Percentiles rank a stretch among this genome's conserved stretches.
phyloP scores from a whole-genome alignment of 1,284 basidiomycete species.

The Irpex rosettiformis region DNA sequence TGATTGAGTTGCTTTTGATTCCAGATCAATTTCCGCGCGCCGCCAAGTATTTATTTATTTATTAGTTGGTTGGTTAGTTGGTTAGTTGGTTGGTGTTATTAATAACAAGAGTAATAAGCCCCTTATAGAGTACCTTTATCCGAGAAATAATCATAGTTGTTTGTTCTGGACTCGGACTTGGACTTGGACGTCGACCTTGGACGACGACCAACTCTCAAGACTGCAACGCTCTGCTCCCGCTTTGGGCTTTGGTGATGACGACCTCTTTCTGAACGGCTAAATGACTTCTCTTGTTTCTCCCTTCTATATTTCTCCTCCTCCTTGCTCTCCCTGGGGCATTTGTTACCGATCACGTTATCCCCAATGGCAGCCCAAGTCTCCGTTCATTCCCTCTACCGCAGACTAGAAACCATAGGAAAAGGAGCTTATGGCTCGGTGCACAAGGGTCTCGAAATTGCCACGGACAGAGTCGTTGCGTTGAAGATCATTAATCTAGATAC shows the following conservation, averaged over 20 bases:
- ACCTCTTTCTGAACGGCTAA: neutral
- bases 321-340: neutral
- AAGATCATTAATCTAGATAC: constrained; percentile 99
- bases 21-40: neutral
- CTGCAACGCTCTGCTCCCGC: neutral
- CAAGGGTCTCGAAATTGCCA: constrained; percentile 82
- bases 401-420: constrained; percentile 74
- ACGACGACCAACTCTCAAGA: neutral
- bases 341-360: neutral
- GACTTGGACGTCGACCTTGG: no score
- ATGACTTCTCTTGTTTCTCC: neutral
- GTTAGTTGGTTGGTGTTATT: no score
- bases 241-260: constrained; percentile 3
- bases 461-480: constrained; percentile 87
- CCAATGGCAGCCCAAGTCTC: constrained; percentile 25
- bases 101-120: no score
- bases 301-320: neutral
- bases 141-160: neutral
- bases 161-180: no score
- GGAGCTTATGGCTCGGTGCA: constrained; percentile 97
- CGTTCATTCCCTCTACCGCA: constrained; percentile 44
- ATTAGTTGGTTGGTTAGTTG: neutral
- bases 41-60: neutral
- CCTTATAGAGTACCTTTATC: no score
- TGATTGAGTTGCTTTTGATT: constrained; percentile 28